Percentiles rank a stretch among this genome's conserved stretches.
Conservation (phyloP, 208 protist genomes). For the Lotmaria passim region DNA sequence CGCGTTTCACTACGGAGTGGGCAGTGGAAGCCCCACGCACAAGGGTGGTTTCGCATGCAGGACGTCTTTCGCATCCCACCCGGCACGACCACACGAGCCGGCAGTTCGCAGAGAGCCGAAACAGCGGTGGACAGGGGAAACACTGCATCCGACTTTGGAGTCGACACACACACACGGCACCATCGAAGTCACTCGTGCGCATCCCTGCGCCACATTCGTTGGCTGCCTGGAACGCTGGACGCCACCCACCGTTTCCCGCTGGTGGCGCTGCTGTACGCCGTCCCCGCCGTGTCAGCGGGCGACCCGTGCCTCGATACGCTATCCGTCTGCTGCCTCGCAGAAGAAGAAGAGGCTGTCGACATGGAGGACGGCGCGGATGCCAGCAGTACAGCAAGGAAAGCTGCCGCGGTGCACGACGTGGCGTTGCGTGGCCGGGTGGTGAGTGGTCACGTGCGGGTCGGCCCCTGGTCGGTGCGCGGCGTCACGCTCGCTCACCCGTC, state of each 20-base stretch:
- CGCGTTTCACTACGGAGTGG: too few species aligned
- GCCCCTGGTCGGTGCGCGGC: conserved; percentile 32
- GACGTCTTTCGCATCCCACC: neutral
- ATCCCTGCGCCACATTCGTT: conserved; percentile 34
- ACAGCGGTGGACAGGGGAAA: neutral
- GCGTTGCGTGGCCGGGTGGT: too few species aligned
- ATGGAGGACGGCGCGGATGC: too few species aligned
- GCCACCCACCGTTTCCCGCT: conserved; percentile 37
- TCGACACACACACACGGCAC: neutral
- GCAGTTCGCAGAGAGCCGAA: too few species aligned
- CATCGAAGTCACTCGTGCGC: neutral
- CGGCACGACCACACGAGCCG: neutral
- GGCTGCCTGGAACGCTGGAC: conserved; percentile 45
- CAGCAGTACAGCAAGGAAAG: too few species aligned
- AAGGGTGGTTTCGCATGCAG: conserved; percentile 9
- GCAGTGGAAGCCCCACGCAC: conserved; percentile 18
- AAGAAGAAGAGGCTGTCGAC: too few species aligned
- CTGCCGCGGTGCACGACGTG: too few species aligned
- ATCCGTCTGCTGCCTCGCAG: conserved; percentile 21
- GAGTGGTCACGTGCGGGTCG: conserved; percentile 10
- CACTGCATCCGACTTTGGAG: neutral
- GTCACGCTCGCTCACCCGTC: conserved; percentile 28
- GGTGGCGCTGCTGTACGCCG: conserved; percentile 44
- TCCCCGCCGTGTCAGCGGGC: neutral
- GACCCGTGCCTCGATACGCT: conserved; percentile 30